A percentile compares a stretch with the other conserved stretches of the same genome.
These are phyloP conservation scores for Ophiocordyceps camponoti-saundersi DNA, from an alignment of 2,329 filamentous ascomycete genomes.

Conservation along the genomic window DNA sequence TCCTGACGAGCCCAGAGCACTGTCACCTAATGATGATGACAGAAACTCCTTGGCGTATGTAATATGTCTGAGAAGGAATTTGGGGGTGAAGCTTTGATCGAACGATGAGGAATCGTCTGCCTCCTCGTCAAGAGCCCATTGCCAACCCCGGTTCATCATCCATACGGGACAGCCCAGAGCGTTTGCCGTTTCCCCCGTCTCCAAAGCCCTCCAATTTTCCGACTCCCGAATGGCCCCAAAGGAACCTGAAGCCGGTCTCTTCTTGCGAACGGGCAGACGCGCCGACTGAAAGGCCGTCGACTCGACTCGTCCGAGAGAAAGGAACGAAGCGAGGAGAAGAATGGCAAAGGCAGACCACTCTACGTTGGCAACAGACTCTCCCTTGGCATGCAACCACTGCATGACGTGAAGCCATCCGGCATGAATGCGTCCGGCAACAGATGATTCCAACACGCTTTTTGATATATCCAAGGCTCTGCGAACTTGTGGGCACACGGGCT, in stretches of 20 bases:
- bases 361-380: constrained; percentile 26
- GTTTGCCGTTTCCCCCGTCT: constrained; percentile 26
- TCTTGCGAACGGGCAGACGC: constrained; percentile 13
- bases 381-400: constrained; percentile 44
- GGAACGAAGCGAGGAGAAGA: constrained; percentile 44
- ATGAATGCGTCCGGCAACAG: constrained; percentile 42
- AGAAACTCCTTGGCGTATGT: constrained; percentile 49
- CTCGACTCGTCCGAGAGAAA: constrained; percentile 35
- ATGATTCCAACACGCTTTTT: constrained; percentile 43
- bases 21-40: constrained; percentile 37
- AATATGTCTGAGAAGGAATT: constrained; percentile 34
- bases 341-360: constrained; percentile 58
- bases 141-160: constrained; percentile 50
- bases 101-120: constrained; percentile 11
- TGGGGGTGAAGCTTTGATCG: constrained; percentile 9
- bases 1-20: constrained; percentile 33
- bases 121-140: constrained; percentile 50
- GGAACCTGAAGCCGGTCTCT: constrained; percentile 16
- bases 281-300: constrained; percentile 8
- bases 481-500: constrained; percentile 47
- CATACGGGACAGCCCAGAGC: constrained; percentile 34
- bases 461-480: constrained; percentile 42
- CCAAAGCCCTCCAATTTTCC: constrained; percentile 30
- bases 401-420: constrained; percentile 59
- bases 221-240: constrained; percentile 18